Evolutionary conservation across 176 grass and related monocot species (phyloP), one percentile per base, ranked within the genome.

Genomic region (Pharus latifolius): DNA sequence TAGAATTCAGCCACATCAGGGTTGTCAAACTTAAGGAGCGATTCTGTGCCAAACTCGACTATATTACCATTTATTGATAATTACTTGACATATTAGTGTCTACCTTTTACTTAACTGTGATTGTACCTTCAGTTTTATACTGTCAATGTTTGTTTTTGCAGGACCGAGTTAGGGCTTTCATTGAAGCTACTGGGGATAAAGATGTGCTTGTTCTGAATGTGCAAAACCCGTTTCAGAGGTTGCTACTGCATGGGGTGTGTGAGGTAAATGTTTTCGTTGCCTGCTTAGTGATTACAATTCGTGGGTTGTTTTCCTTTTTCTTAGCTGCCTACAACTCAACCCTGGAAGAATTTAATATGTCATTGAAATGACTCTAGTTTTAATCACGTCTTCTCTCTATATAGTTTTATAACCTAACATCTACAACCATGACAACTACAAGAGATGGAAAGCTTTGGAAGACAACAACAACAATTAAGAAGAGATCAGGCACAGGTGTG

Each of bases 211-310:
- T 90, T 61, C 73, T 97, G 48, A 78, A 92, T 83, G 84, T 90
- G 38, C 89, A 97, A 62, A 84, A 92, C 46, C 69, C 83, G 46
- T 92, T 97, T 83, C 89, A 88, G 83, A 92, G 86, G 38, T 59
- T 92, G 49, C 77, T 98, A 69, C 75, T 93, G 19, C 90, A 92
- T 16, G 89, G 94, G 60, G 94, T 93, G 49, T 98, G 94, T 14
- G 83, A 98, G 94, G 94, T 98, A 78, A 84, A 71, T 72, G 7
- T 46, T 10, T 52, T 72, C n/a, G n/a, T n/a, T n/a, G n/a, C n/a
- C n/a, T n/a, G n/a, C n/a, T n/a, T n/a, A n/a, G n/a, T n/a, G n/a
- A n/a, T n/a, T n/a, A n/a, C n/a, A n/a, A n/a, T n/a, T n/a, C n/a
- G n/a, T n/a, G n/a, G n/a, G n/a, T n/a, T n/a, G n/a, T n/a, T n/a